phyloP scores from a whole-genome alignment of 2,329 filamentous ascomycete species.

The Beauveria pseudobassiana region DNA sequence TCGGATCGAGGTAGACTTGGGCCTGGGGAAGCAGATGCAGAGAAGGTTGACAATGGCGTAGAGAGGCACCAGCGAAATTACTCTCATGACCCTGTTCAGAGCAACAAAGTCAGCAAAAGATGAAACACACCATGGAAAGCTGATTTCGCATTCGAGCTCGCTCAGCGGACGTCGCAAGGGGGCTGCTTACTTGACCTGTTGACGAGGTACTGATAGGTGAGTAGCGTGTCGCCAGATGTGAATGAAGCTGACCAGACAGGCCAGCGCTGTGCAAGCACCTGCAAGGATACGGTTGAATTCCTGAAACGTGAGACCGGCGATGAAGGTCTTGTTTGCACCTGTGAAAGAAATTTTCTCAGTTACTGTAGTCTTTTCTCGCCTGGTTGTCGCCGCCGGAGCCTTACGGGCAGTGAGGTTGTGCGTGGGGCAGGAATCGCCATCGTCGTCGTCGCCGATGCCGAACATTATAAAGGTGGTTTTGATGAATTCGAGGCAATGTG shows the following conservation, averaged over 20 bases:
- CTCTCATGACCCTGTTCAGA: conserved; percentile 30
- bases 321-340: conserved; percentile 8
- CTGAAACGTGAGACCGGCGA: conserved; percentile 12
- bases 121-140: not conserved
- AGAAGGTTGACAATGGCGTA: conserved; percentile 33
- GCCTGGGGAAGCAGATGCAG: conserved; percentile 26
- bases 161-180: not conserved
- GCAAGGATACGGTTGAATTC: conserved; percentile 30
- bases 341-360: not conserved
- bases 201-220: conserved; percentile 31
- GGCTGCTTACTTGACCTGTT: conserved; percentile 30
- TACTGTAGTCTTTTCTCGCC: not conserved
- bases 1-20: conserved; percentile 32
- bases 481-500: not conserved
- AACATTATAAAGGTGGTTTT: conserved; percentile 2
- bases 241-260: conserved; percentile 21
- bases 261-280: conserved; percentile 25
- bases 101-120: not conserved
- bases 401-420: conserved; percentile 10
- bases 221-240: conserved; percentile 29
- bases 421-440: conserved; percentile 3
- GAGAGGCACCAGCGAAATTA: conserved; percentile 32
- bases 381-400: not conserved
- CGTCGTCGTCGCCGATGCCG: conserved; percentile 10
- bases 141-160: not conserved